A percentile compares a stretch with the other conserved stretches of the same genome.
Evolutionary conservation across 441 rosid genomes (phyloP).

Genomic region (Euphorbia celastroides): DNA sequence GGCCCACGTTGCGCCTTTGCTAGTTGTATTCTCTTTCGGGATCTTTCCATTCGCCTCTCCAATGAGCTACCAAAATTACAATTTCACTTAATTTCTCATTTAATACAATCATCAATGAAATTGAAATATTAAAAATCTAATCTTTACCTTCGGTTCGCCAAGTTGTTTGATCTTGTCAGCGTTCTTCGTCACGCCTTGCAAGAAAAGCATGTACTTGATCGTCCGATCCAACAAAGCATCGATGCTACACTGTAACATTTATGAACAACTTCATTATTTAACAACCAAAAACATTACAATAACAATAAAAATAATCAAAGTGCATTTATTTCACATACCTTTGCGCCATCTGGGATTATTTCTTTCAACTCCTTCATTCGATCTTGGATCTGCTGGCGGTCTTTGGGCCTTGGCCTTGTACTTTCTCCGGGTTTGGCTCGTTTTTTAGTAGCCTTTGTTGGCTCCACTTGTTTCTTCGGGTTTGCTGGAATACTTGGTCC

Average conservation of each 20-base stretch:
- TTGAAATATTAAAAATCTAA: background rate
- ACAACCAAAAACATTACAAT: background rate
- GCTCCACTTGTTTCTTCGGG: constrained; percentile 51
- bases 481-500: constrained; percentile 29
- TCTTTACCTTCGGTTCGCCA: constrained; percentile 57
- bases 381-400: constrained; percentile 94
- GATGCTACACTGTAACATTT: constrained; percentile 68
- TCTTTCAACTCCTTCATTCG: constrained; percentile 80
- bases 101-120: constrained; percentile 18
- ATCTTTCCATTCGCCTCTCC: constrained; percentile 32
- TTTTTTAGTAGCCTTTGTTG: constrained; percentile 46
- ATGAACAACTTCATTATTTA: constrained; percentile 4
- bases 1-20: constrained; percentile 74
- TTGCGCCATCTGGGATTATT: constrained; percentile 76
- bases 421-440: constrained; percentile 83
- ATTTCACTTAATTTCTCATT: constrained; percentile 11
- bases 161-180: constrained; percentile 69
- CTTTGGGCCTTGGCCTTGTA: constrained; percentile 88
- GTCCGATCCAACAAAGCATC: constrained; percentile 79
- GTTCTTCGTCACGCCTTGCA: constrained; percentile 72
- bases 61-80: constrained; percentile 36
- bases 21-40: constrained; percentile 29
- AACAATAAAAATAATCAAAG: background rate
- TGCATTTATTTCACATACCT: constrained; percentile 44
- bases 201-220: constrained; percentile 78